phyloP scores from a whole-genome alignment of 2,329 filamentous ascomycete genomes.

The Pseudogymnoascus sp. region DNA sequence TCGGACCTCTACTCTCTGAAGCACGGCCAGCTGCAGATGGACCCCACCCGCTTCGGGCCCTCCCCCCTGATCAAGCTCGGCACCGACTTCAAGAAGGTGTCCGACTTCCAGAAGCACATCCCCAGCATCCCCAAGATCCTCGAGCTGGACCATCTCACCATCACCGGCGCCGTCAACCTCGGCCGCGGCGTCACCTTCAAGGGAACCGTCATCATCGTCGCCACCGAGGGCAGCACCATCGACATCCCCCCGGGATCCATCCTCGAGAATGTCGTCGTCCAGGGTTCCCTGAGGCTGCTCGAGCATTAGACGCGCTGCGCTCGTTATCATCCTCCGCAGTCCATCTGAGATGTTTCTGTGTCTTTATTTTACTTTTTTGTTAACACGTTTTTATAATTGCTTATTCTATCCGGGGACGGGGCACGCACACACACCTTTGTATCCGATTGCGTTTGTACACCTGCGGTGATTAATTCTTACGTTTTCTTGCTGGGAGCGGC shows the following conservation, averaged over 20 bases:
- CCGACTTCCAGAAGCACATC: conserved; percentile 86
- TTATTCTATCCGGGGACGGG: neutral
- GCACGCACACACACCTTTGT: neutral
- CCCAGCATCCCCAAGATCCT: conserved; percentile 83
- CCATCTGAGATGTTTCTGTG: neutral
- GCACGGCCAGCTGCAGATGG: conserved; percentile 96
- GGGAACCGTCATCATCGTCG: conserved; percentile 98
- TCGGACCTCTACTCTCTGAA: conserved; percentile 97
- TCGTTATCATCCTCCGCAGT: too few relatives aligned
- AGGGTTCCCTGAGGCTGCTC: conserved; percentile 78
- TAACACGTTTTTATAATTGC: neutral
- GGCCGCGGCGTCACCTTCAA: conserved; percentile 93
- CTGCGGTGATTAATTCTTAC: neutral
- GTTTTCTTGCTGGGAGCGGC: neutral
- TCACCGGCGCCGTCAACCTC: conserved; percentile 94
- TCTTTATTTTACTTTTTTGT: neutral
- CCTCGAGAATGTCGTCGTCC: conserved; percentile 96
- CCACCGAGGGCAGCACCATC: conserved; percentile 94
- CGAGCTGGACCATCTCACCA: conserved; percentile 90
- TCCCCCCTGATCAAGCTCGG: conserved; percentile 98
- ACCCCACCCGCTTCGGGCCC: conserved; percentile 90
- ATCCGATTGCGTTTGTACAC: neutral
- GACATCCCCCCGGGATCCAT: conserved; percentile 95
- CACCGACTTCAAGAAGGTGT: conserved; percentile 99
- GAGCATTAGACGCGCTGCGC: conserved; percentile 46